A percentile compares a stretch with the other conserved stretches of the same genome.
phyloP scores from a whole-genome alignment of 2,329 filamentous ascomycete genomes.

The Stagonosporopsis cucurbitacearum region DNA sequence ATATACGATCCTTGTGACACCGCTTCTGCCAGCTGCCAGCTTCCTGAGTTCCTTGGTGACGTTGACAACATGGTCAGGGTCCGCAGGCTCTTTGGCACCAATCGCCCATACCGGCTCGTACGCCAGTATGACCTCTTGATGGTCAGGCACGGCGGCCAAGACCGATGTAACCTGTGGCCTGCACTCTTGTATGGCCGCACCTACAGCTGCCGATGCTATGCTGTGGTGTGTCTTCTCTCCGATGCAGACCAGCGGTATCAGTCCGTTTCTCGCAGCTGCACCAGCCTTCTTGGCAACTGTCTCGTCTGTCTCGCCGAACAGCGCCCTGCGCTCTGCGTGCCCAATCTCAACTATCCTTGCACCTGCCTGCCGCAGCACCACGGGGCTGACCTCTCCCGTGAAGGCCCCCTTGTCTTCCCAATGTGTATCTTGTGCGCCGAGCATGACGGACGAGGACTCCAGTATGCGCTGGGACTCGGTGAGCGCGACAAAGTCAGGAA shows the following conservation, averaged over 20 bases:
- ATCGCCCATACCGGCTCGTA: slow-evolving; percentile 94
- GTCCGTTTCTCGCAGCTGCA: slow-evolving; percentile 70
- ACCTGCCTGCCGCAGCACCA: slow-evolving; percentile 70
- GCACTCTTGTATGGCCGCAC: slow-evolving; percentile 70
- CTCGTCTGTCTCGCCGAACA: slow-evolving; percentile 78
- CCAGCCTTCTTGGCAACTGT: slow-evolving; percentile 71
- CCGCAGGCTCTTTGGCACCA: slow-evolving; percentile 74
- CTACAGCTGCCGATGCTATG: slow-evolving; percentile 58
- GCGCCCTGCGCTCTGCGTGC: slow-evolving; percentile 76
- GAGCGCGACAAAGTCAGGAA: slow-evolving; percentile 78
- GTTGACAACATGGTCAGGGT: slow-evolving; percentile 72
- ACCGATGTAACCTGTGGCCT: slow-evolving; percentile 69
- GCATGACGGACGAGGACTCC: slow-evolving; percentile 59
- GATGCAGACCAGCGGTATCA: slow-evolving; percentile 81
- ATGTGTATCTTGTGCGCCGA: slow-evolving; percentile 80
- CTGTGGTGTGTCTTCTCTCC: slow-evolving; percentile 68
- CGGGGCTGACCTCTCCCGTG: slow-evolving; percentile 78
- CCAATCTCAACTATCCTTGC: slow-evolving; percentile 78
- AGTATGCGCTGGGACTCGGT: slow-evolving; percentile 60
- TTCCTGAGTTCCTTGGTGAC: slow-evolving; percentile 72
- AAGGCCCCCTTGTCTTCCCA: slow-evolving; percentile 74
- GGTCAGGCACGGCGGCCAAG: slow-evolving; percentile 64
- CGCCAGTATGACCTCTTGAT: slow-evolving; percentile 75
- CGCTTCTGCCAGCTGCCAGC: slow-evolving; percentile 59
- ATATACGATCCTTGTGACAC: slow-evolving; percentile 74